Conservation (phyloP, 108 stramenopile genomes). For the Stephanodiscus triporus region DNA sequence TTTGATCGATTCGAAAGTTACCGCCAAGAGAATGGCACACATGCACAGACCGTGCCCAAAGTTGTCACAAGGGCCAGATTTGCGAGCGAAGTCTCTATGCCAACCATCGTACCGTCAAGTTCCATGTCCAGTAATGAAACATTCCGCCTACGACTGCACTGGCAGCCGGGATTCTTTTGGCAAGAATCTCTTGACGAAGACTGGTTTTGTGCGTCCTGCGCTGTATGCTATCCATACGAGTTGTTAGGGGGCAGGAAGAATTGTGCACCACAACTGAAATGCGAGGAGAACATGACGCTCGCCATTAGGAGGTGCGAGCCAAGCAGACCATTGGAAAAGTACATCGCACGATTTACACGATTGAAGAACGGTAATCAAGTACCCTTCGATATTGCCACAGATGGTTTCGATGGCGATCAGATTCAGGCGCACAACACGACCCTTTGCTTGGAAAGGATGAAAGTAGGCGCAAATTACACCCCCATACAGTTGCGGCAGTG, state of each 20-base stretch:
- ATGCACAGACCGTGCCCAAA: background rate
- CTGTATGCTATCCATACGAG: slow-evolving; percentile 14
- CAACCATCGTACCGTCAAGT: background rate
- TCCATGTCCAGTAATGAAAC: background rate
- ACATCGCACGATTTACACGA: slow-evolving; percentile 1
- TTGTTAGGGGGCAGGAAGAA: background rate
- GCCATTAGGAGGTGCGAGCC: slow-evolving; percentile 16
- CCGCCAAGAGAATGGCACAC: background rate
- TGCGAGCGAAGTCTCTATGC: background rate
- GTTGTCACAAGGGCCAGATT: too few relatives aligned
- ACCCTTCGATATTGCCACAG: background rate
- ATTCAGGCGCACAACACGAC: slow-evolving; percentile 3
- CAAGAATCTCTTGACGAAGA: slow-evolving; percentile 16
- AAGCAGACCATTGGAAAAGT: background rate
- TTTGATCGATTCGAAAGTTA: background rate
- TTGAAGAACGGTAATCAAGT: background rate
- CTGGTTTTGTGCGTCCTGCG: slow-evolving; percentile 25
- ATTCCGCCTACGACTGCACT: slow-evolving; percentile 15
- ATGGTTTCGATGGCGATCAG: background rate
- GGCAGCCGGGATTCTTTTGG: slow-evolving; percentile 20
- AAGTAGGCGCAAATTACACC: too few relatives aligned
- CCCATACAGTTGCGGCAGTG: slow-evolving; percentile 12
- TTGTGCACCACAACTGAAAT: slow-evolving; percentile 3
- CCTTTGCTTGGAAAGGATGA: slow-evolving; percentile 13
- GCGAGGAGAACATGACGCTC: slow-evolving; percentile 23